These are phyloP conservation scores for Mycena vitilis DNA, from an alignment of 768 basidiomycete genomes.

Conservation along the genomic window DNA sequence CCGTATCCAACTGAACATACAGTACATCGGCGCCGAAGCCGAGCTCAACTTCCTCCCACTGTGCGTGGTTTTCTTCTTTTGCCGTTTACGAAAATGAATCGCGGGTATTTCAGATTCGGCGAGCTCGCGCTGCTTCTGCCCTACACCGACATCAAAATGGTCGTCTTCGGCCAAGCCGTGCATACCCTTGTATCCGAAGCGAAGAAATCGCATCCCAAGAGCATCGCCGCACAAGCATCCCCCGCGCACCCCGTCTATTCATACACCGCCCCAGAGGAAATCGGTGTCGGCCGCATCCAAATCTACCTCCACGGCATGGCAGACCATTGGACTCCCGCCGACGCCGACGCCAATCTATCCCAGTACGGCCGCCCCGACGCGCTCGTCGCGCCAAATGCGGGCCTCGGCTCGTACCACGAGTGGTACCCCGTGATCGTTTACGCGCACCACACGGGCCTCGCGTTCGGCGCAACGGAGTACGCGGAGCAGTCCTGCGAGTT, in stretches of 20 bases:
- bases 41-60: slow-evolving; percentile 58
- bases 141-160: slow-evolving; percentile 55
- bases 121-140: slow-evolving; percentile 57
- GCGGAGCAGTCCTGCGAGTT: slow-evolving; percentile 38
- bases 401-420: slow-evolving; percentile 48
- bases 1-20: slow-evolving; percentile 47
- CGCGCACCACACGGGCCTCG: slow-evolving; percentile 27
- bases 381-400: slow-evolving; percentile 54
- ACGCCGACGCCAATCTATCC: slow-evolving; percentile 36
- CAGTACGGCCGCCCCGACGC: slow-evolving; percentile 43
- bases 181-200: slow-evolving; percentile 46
- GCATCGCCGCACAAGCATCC: slow-evolving; percentile 35
- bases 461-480: slow-evolving; percentile 39
- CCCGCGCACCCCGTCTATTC: slow-evolving; percentile 33
- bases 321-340: slow-evolving; percentile 29
- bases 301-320: slow-evolving; percentile 44
- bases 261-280: slow-evolving; percentile 49
- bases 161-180: slow-evolving; percentile 50
- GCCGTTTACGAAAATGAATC: not conserved
- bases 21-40: slow-evolving; percentile 54
- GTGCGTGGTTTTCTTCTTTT: slow-evolving; percentile 42
- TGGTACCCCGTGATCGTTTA: slow-evolving; percentile 49
- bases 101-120: slow-evolving; percentile 46
- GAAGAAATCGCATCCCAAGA: slow-evolving; percentile 30
- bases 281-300: slow-evolving; percentile 48